These are phyloP conservation scores for Cyanidium caldarium DNA, from an alignment of 23 red algal species.

Conservation along the genomic window DNA sequence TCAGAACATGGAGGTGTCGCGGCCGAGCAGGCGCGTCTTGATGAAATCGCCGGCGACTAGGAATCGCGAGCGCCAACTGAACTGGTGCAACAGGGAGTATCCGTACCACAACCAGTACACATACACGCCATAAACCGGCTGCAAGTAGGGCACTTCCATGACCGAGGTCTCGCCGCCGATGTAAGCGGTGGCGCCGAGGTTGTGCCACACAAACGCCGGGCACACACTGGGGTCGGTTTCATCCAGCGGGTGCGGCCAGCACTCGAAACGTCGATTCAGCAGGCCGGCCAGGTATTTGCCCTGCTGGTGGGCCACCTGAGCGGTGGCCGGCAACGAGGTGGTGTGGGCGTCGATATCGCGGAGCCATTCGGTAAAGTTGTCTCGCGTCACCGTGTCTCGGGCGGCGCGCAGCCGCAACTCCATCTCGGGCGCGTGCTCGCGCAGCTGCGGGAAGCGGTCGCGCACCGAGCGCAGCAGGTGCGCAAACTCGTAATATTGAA, in stretches of 20 bases:
- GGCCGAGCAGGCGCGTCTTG: slow-evolving; percentile 64
- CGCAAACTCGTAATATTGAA: background rate
- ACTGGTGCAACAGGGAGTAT: background rate
- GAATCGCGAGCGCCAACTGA: slow-evolving; percentile 1
- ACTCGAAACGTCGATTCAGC: background rate
- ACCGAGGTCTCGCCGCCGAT: slow-evolving; percentile 16
- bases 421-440: background rate
- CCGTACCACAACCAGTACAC: slow-evolving; percentile 1
- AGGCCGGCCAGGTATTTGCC: slow-evolving; percentile 31
- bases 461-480: background rate
- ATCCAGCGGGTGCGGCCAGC: background rate
- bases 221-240: slow-evolving; percentile 3
- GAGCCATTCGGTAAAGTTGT: background rate
- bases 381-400: background rate
- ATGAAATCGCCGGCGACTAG: slow-evolving; percentile 69
- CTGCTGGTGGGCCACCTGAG: slow-evolving; percentile 87
- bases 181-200: slow-evolving; percentile 41
- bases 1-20: slow-evolving; percentile 88
- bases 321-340: slow-evolving; percentile 59
- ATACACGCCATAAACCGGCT: slow-evolving; percentile 15
- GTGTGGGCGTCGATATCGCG: background rate
- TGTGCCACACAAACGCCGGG: slow-evolving; percentile 38
- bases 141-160: slow-evolving; percentile 46
- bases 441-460: background rate
- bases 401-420: background rate